Conservation (phyloP, 2,329 filamentous ascomycete genomes). For the Fusarium sulawesiense region DNA sequence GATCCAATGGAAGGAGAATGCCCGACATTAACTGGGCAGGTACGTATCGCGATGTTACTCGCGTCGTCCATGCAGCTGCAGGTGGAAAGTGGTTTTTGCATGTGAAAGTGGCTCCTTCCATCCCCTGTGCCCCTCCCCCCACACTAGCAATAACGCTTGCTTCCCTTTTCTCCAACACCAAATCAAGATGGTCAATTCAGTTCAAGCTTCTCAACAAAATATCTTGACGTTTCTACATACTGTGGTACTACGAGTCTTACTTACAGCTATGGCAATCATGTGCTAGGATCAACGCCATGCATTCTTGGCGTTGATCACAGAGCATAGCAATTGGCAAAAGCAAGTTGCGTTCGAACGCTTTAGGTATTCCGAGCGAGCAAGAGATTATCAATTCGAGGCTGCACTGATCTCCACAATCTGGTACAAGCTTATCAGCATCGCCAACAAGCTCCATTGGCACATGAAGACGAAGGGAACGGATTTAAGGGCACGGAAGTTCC, state of each 20-base stretch:
- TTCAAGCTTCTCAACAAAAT: slow-evolving; percentile 30
- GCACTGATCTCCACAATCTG: background rate
- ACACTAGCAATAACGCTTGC: slow-evolving; percentile 17
- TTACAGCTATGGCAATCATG: slow-evolving; percentile 13
- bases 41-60: background rate
- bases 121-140: slow-evolving; percentile 16
- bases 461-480: slow-evolving; percentile 4
- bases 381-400: slow-evolving; percentile 14
- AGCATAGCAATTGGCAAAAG: slow-evolving; percentile 6
- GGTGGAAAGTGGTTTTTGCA: slow-evolving; percentile 32
- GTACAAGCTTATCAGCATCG: slow-evolving; percentile 9
- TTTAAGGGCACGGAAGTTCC: slow-evolving; percentile 4
- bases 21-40: background rate
- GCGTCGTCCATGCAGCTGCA: slow-evolving; percentile 3
- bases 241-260: background rate
- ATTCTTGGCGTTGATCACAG: slow-evolving; percentile 26
- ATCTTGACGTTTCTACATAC: background rate
- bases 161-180: slow-evolving; percentile 20
- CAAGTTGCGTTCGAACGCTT: slow-evolving; percentile 5
- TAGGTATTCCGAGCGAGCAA: slow-evolving; percentile 11
- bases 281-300: slow-evolving; percentile 20
- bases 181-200: slow-evolving; percentile 20
- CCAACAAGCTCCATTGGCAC: slow-evolving; percentile 8
- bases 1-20: background rate
- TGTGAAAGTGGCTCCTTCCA: slow-evolving; percentile 45